phyloP scores from a whole-genome alignment of 2,329 filamentous ascomycete genomes.

The Trichophyton verrucosum region DNA sequence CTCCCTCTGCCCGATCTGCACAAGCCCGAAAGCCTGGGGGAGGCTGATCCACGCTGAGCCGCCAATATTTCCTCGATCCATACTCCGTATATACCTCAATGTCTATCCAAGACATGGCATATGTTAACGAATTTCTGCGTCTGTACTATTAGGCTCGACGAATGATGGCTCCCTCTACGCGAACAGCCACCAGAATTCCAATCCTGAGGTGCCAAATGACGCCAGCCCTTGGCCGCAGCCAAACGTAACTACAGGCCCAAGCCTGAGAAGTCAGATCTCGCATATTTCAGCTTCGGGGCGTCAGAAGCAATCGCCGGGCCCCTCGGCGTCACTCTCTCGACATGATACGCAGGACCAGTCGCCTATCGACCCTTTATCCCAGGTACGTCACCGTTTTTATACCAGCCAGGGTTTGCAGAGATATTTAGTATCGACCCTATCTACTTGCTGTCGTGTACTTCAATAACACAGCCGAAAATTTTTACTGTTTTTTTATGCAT shows the following conservation, averaged over 20 bases:
- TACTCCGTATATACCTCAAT: not conserved
- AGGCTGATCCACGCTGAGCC: not conserved
- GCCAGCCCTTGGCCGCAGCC: not conserved
- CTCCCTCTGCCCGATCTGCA: not conserved
- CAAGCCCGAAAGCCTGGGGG: not conserved
- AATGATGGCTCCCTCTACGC: not conserved
- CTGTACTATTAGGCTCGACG: not conserved
- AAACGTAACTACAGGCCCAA: not conserved
- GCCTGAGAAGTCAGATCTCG: not conserved
- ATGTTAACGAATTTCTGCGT: not conserved
- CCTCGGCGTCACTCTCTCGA: not conserved
- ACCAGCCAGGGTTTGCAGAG: conserved; percentile 4
- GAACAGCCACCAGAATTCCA: not conserved
- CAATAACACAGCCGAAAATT: not conserved
- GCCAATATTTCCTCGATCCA: not conserved
- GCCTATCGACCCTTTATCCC: conserved; percentile 53
- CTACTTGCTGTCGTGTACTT: not conserved
- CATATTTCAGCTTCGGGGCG: not conserved
- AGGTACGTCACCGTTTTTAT: conserved; percentile 38
- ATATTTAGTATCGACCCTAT: not conserved
- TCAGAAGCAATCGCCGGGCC: not conserved
- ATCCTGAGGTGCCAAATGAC: not conserved
- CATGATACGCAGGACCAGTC: conserved; percentile 3
- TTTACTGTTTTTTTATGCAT: not conserved
- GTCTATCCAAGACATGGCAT: not conserved